Evolutionary conservation across 2,329 filamentous ascomycete species (phyloP).

Genomic region (Pestalotiopsis sp.): DNA sequence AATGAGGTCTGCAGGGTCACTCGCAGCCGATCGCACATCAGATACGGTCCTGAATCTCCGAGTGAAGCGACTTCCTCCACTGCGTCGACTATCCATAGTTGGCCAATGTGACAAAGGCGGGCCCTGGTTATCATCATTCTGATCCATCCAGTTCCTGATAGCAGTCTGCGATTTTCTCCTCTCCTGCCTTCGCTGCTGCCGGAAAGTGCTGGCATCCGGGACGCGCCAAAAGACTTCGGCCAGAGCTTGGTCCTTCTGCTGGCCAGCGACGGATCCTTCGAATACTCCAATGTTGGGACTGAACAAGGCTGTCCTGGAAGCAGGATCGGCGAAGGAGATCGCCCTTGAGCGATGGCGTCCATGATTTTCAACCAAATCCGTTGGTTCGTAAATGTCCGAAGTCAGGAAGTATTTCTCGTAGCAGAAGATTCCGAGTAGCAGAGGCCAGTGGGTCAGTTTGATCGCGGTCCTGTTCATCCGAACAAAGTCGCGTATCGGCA

Average conservation of each 20-base stretch:
- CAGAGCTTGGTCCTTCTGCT: constrained; percentile 84
- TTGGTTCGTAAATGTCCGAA: constrained; percentile 76
- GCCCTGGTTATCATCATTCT: constrained; percentile 54
- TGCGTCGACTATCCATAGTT: constrained; percentile 55
- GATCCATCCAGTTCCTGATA: constrained; percentile 90
- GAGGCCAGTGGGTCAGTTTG: constrained; percentile 86
- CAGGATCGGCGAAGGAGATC: constrained; percentile 61
- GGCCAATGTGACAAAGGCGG: constrained; percentile 51
- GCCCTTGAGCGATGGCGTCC: constrained; percentile 51
- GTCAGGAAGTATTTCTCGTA: constrained; percentile 85
- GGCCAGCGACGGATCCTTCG: constrained; percentile 86
- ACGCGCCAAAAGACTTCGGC: constrained; percentile 87
- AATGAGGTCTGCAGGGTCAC: constrained; percentile 65
- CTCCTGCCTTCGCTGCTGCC: constrained; percentile 63
- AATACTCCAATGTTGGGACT: constrained; percentile 73
- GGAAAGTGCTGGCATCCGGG: constrained; percentile 65
- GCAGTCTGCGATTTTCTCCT: constrained; percentile 77
- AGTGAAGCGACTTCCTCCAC: constrained; percentile 50
- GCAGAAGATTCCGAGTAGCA: constrained; percentile 82
- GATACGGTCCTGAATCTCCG: constrained; percentile 54
- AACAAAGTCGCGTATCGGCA: constrained; percentile 82
- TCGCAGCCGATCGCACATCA: constrained; percentile 62
- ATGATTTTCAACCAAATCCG: constrained; percentile 79
- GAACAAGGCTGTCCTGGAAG: constrained; percentile 65
- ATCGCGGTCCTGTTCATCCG: constrained; percentile 88